phyloP scores from a whole-genome alignment of 1,284 basidiomycete species.

The Bjerkandera adusta region DNA sequence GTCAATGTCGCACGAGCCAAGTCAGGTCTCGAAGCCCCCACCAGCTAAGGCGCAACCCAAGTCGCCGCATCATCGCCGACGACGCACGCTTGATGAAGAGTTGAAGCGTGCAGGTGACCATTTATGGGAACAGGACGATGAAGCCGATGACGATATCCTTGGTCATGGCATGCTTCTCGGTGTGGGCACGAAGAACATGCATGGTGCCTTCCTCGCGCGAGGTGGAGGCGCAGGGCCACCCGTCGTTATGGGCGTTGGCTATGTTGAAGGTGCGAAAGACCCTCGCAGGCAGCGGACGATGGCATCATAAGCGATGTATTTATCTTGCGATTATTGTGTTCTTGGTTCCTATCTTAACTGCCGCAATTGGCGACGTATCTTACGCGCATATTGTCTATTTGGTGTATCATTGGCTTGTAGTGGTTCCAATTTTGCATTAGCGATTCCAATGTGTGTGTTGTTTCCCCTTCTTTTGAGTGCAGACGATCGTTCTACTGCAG shows the following conservation, averaged over 20 bases:
- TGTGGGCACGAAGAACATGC: conserved; percentile 51
- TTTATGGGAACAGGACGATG: conserved; percentile 30
- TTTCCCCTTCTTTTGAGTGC: neutral
- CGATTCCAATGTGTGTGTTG: too few species aligned
- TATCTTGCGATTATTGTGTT: neutral
- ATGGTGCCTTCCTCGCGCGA: conserved; percentile 62
- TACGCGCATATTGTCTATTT: neutral
- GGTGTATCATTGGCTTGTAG: neutral
- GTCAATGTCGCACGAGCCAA: neutral
- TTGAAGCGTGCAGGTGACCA: conserved; percentile 44
- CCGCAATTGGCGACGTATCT: too few species aligned
- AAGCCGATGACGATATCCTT: conserved; percentile 29
- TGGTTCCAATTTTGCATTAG: too few species aligned
- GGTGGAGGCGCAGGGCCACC: conserved; percentile 69
- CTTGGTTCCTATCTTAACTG: neutral
- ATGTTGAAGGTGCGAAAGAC: conserved; percentile 46
- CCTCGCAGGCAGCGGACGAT: conserved; percentile 18
- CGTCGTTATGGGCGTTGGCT: conserved; percentile 66
- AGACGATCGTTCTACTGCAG: neutral
- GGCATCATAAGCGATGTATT: neutral
- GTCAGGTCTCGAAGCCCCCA: neutral
- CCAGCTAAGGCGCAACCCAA: neutral
- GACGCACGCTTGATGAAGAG: conserved; percentile 65
- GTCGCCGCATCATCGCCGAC: conserved; percentile 28
- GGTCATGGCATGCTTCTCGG: conserved; percentile 50